phyloP scores from a whole-genome alignment of 2,329 filamentous ascomycete genomes.

The Aspergillus piperis region DNA sequence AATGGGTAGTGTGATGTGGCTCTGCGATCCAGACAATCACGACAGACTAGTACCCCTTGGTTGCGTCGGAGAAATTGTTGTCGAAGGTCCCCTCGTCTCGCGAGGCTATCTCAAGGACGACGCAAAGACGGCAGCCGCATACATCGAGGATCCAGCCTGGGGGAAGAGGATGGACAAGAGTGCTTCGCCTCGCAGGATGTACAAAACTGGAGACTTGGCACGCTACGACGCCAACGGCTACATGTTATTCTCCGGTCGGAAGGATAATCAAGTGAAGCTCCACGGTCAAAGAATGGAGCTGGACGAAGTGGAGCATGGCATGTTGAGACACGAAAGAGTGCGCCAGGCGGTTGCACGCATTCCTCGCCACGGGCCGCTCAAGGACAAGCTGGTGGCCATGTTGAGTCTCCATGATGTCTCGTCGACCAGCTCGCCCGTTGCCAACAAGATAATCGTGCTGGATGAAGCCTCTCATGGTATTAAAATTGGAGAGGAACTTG shows the following conservation, averaged over 20 bases:
- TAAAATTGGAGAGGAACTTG: not conserved
- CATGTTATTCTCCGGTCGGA: conserved; percentile 1
- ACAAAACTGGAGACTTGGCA: conserved; percentile 8
- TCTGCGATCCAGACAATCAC: conserved; percentile 6
- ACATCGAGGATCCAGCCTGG: not conserved
- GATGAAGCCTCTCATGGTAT: not conserved
- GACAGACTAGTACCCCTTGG: conserved; percentile 1
- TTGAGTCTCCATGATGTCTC: not conserved
- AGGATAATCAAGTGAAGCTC: conserved; percentile 11
- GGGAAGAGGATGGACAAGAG: not conserved
- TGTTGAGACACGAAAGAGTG: not conserved
- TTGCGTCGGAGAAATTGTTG: conserved; percentile 7
- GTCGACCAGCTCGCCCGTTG: not conserved
- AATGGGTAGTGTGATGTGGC: conserved; percentile 2
- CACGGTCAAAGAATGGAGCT: conserved; percentile 10
- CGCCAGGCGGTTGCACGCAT: not conserved
- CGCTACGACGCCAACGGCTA: not conserved
- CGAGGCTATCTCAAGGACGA: conserved; percentile 2
- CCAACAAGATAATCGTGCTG: not conserved
- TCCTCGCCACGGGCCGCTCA: not conserved
- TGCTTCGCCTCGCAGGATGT: not conserved
- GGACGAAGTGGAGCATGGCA: conserved; percentile 4
- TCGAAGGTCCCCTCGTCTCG: not conserved
- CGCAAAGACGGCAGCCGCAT: not conserved
- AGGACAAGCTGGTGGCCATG: not conserved